These are phyloP conservation scores for Lentinula boryana DNA, from an alignment of 768 basidiomycete genomes.

Conservation along the genomic window DNA sequence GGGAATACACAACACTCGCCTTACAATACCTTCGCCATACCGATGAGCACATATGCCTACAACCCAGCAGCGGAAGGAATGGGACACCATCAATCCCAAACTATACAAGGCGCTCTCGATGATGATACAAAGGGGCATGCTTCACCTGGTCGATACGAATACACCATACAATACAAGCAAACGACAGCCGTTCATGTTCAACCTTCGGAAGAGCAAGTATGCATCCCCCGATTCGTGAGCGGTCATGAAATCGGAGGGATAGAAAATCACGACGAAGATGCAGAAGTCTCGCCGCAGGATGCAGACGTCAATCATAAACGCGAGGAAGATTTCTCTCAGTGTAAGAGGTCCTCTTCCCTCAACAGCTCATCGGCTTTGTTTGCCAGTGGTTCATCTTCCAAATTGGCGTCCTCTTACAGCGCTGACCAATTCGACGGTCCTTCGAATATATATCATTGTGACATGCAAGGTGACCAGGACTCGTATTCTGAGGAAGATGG, in stretches of 20 bases:
- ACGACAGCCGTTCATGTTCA: background rate
- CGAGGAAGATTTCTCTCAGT: background rate
- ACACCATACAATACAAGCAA: background rate
- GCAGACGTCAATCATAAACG: background rate
- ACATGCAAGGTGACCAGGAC: background rate
- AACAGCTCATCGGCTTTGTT: background rate
- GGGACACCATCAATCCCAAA: background rate
- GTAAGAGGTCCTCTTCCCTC: background rate
- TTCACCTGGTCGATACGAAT: background rate
- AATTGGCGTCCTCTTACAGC: background rate
- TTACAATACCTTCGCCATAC: background rate
- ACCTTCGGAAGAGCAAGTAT: background rate
- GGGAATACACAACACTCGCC: background rate
- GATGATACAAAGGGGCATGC: background rate
- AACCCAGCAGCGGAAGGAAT: background rate
- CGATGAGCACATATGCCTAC: background rate
- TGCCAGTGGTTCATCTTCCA: background rate
- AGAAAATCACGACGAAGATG: background rate
- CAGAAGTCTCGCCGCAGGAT: background rate
- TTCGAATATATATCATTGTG: background rate
- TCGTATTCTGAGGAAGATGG: background rate
- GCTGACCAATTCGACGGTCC: background rate
- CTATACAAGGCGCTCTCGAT: background rate
- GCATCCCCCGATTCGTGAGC: conserved; percentile 1
- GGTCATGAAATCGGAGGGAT: background rate